Evolutionary conservation across 192 early-diverging fungal species (phyloP), one percentile per base, ranked within the genome.

Genomic region (Anaeromyces robustus): DNA sequence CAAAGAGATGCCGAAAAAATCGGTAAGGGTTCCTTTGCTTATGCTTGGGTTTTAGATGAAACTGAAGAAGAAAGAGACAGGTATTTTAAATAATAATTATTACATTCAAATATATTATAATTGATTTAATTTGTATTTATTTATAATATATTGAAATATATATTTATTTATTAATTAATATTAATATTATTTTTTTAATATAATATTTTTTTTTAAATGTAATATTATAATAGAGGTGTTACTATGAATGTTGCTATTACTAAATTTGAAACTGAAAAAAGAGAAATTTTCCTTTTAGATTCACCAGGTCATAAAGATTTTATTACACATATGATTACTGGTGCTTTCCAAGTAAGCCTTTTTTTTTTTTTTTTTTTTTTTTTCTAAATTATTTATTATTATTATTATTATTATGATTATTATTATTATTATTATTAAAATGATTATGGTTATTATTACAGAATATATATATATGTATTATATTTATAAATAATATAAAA

Each of bases 271-370:
- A 99, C 97, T 2, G 80, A 83, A 29, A 82, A 92, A 32, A 88
- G 92, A 29, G 85, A 87, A 32, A 97, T 97, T 81, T 97, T 95
- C 11, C 80, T 99, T 18, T 83, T 99, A 82, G 98, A 99, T 83
- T 95, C 97, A 4, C 98, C 98, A 4, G 98, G 98, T 6, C 98
- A 99, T 83, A 89, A 94, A 29, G 98, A 99, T 86, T 99, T 99
- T 86, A 93, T 99, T 78, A 97, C 98, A n/a, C 96, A 97, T 84
- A 98, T 99, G 97, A 98, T 99, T 81, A 93, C 93, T 4, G 98
- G 98, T 11, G 95, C 98, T 9, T 85, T 90, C 30, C 95, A 96
- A 79, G 91, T 92, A 85, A 6, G 30, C 30, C 16, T 78, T 77
- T 77, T 82, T 1, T 43, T 29, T 13, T 59, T 85, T 34, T 34